Evolutionary conservation across 257 asterid species (phyloP).

Genomic region (Cinchona pubescens): DNA sequence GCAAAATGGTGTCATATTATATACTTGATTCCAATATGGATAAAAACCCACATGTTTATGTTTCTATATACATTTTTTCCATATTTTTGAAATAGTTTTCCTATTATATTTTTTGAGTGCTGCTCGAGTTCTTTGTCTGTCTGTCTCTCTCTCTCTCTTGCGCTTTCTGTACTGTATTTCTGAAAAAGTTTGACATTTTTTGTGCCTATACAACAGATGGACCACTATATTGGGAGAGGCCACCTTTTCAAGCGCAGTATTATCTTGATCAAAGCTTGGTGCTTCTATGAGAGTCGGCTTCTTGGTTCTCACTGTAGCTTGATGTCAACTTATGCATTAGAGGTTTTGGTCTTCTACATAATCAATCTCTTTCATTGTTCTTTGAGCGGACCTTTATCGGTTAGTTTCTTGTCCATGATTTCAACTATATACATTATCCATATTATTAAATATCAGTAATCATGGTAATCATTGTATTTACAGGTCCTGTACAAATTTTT

Average conservation of each 20-base stretch:
- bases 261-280: conserved; percentile 41
- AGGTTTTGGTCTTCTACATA: conserved; percentile 27
- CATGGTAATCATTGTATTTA: neutral
- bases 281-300: conserved; percentile 42
- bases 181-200: neutral
- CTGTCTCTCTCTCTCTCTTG: neutral
- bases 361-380: conserved; percentile 32
- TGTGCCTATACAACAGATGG: conserved; percentile 1
- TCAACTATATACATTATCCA: neutral
- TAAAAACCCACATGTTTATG: too few species aligned
- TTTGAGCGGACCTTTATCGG: conserved; percentile 28
- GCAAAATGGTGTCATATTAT: too few species aligned
- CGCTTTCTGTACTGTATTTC: neutral
- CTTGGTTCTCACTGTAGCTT: conserved; percentile 35
- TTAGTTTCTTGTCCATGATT: conserved; percentile 11
- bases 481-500: conserved; percentile 37
- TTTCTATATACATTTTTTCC: neutral
- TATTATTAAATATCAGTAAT: neutral
- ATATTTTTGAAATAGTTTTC: neutral
- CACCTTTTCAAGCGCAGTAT: conserved; percentile 41
- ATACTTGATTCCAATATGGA: too few species aligned
- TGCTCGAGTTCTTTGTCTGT: too few species aligned
- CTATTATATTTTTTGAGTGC: neutral
- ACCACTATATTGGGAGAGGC: conserved; percentile 24
- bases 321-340: conserved; percentile 40